Evolutionary conservation across 169 alveolate species (phyloP).

Genomic region (Perkinsus chesapeaki): DNA sequence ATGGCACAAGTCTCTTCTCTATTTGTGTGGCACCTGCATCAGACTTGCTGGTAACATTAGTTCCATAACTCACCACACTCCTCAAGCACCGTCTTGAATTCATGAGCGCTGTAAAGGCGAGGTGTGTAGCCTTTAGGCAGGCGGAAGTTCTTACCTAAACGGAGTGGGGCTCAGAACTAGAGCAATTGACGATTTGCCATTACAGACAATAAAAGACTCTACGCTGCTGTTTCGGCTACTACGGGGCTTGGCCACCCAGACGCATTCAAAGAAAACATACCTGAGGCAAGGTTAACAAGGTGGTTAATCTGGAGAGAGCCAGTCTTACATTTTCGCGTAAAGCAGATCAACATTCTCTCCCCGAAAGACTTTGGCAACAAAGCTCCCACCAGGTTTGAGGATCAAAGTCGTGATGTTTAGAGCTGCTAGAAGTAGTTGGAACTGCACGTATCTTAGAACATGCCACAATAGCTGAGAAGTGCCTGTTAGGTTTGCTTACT

Average conservation of each 20-base stretch:
- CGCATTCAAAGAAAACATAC: conserved; percentile 52
- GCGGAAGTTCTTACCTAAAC: neutral
- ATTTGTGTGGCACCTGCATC: neutral
- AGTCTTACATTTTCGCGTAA: conserved; percentile 22
- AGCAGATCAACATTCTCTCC: conserved; percentile 80
- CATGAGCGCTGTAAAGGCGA: neutral
- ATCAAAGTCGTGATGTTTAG: conserved; percentile 73
- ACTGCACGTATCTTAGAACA: conserved; percentile 61
- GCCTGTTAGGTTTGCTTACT: conserved; percentile 11
- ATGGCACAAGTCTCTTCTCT: conserved; percentile 26
- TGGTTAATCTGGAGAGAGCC: conserved; percentile 19
- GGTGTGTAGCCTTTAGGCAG: neutral
- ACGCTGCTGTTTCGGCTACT: conserved; percentile 70
- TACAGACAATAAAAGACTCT: conserved; percentile 72
- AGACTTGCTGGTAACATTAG: neutral
- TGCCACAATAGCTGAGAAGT: neutral
- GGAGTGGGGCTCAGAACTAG: neutral
- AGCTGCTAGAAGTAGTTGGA: conserved; percentile 87
- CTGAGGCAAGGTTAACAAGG: conserved; percentile 32
- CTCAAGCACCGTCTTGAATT: neutral
- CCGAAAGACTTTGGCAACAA: conserved; percentile 91
- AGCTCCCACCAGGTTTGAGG: conserved; percentile 84
- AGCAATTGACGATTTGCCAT: neutral
- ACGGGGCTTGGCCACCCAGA: conserved; percentile 72
- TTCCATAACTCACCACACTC: neutral